Evolutionary conservation across 2,329 filamentous ascomycete species (phyloP), one percentile per base, ranked within the genome.

Genomic region (Bretziella fagacearum): DNA sequence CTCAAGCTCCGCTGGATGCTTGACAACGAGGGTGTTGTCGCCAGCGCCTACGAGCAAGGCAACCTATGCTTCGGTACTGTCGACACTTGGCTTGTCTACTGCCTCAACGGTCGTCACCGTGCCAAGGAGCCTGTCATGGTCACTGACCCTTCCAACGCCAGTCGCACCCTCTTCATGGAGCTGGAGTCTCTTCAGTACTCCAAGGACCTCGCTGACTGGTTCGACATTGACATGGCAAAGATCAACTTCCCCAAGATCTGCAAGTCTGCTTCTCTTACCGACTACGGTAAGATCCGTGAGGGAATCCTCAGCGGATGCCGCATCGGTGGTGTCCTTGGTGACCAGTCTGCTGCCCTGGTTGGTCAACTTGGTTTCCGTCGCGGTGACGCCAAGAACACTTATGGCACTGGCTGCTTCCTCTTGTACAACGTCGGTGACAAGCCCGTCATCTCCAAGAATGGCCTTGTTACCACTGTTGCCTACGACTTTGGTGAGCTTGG

Each of bases 91-190:
- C 68, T 94, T 49, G 73, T 93, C 46, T 93, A 84, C 65, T 78
- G 79, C 55, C 72, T 94, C 44, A 85, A 93, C 57, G 84, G 83
- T 49, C 79, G 81, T 43, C 69, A 66, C 26, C 74, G 71, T 44
- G 64, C 66, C 48, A 58, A 54, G n/a, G 57, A 56, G 13, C 72
- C 76, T 42, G 63, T 86, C 36, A 79, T 84, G 58, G 84, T 93
- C 49, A 91, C 86, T 0, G 86, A 94, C 60, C 77, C 80, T 41
- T 85, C 83, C 51, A 94, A 94, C 60, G 86, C 86, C 17, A 89
- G 82, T 46, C 71, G 86, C 57, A 94, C 86, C 51, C 93, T 93
- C 85, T 91, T 94, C 62, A 87, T 93, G 80, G 85, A 93, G 63
- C 69, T 94, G 46, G 71, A 77, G 55, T 87, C 79, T 8, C 69